Conservation (phyloP, 2,329 filamentous ascomycete species). For the Akanthomyces muscarius region DNA sequence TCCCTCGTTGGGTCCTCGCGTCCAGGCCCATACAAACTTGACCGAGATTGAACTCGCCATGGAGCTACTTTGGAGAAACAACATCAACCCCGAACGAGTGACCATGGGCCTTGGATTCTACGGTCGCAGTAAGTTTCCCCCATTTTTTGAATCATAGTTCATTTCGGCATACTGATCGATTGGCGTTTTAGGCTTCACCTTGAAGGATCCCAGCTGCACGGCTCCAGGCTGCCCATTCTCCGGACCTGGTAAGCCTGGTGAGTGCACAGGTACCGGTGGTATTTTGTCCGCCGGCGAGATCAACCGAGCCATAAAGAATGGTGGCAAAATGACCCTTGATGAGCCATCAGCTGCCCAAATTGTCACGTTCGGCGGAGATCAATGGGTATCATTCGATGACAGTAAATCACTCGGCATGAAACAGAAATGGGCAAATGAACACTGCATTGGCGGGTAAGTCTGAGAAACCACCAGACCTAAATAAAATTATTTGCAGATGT, state of each 20-base stretch:
- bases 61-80: constrained; percentile 33
- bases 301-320: background rate
- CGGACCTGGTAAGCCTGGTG: background rate
- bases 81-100: background rate
- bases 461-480: background rate
- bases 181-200: background rate
- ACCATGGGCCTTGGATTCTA: background rate
- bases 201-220: background rate
- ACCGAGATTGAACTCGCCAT: constrained; percentile 40
- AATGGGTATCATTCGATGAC: background rate
- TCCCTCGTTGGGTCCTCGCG: constrained; percentile 25
- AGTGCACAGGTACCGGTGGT: background rate
- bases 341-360: background rate
- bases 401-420: background rate
- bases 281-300: background rate
- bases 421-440: constrained; percentile 4
- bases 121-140: background rate
- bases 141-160: background rate
- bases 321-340: background rate
- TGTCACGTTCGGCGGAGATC: background rate
- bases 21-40: constrained; percentile 40
- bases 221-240: background rate
- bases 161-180: background rate
- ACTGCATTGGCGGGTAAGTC: constrained; percentile 1
- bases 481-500: background rate